Percentiles rank a stretch among this genome's conserved stretches.
Evolutionary conservation across 108 stramenopile species (phyloP).

Genomic region (Nitzschia sp.): DNA sequence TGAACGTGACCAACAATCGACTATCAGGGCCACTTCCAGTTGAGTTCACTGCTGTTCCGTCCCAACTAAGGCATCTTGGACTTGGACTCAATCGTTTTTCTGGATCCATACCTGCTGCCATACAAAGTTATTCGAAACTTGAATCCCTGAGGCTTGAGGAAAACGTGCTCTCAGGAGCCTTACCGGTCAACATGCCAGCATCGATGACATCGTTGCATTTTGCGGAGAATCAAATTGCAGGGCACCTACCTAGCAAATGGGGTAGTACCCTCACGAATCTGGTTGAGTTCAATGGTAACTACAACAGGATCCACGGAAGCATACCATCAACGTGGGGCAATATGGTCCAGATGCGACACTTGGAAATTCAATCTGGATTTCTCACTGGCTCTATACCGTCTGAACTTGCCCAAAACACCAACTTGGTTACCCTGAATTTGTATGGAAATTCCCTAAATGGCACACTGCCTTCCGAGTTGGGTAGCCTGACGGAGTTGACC

Average conservation of each 20-base stretch:
- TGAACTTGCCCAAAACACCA: neutral
- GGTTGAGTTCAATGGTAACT: conserved; percentile 8
- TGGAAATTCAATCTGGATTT: conserved; percentile 22
- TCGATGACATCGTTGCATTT: conserved; percentile 5
- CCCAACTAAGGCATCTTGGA: too few species aligned
- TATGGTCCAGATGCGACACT: conserved; percentile 10
- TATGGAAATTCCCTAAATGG: conserved; percentile 27
- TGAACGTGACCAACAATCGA: too few species aligned
- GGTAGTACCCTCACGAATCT: conserved; percentile 9
- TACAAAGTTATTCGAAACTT: too few species aligned
- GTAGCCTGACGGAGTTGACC: neutral
- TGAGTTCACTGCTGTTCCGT: too few species aligned
- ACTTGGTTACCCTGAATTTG: neutral
- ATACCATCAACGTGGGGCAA: conserved; percentile 15
- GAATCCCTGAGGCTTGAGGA: too few species aligned
- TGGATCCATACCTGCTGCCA: too few species aligned
- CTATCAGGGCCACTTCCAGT: too few species aligned
- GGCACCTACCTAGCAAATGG: conserved; percentile 36
- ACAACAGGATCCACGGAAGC: conserved; percentile 22
- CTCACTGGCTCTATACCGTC: conserved; percentile 21
- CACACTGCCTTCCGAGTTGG: neutral
- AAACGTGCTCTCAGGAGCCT: too few species aligned
- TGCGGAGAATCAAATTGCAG: conserved; percentile 47
- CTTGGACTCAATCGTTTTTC: too few species aligned
- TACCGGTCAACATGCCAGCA: too few species aligned